Base-by-base conservation (phyloP, 495 filamentous ascomycete species). In the Apiosordaria backusii region DNA sequence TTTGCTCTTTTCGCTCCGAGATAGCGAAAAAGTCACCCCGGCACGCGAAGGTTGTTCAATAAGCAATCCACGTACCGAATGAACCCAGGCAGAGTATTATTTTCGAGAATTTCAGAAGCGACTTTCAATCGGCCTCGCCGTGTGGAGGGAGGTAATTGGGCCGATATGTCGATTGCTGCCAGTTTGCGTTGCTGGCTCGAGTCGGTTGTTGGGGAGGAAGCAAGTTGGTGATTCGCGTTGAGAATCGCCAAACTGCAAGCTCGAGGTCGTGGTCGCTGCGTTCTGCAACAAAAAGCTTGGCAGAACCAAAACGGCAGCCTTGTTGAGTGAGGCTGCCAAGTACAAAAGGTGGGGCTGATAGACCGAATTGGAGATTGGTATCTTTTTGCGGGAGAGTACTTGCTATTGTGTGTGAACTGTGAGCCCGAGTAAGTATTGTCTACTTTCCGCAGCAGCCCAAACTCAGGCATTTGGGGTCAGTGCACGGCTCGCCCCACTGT, bases 281-380 rank as follows among this genome's bases (percentile, higher is more conserved):
- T 60, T 69, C 57, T 54, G 61, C 50, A 64, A 60, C 61, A 63
- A 60, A 26, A 60, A 45, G 29, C 57, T 50, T 63, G 35, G 63
- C 50, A 25, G 26, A 27, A 2, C 25, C 18, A 45, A 45, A 45
- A 45, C 35, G 50, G 25, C 65, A 72, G 70, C 67, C 70, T 69
- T 60, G 57, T 59, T 57, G 23, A 23, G 40, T 65, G 60, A 69
- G 71, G 69, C 69, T 73, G 68, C 67, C 62, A 67, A 62, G 68
- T 2, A 1, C 0, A 13, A 7, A 45, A 45, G 35, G 35, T 45
- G 35, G 35, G 35, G 35, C n/a, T 45, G 23, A 21, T 13, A 23
- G 27, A n/a, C 21, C 21, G 13, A 45, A 19, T 29, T 45, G 50
- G 29, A 50, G 60, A 22, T 57, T 15, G 13, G 35, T 45, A 45